Percentiles rank a stretch among this genome's conserved stretches.
Conservation (phyloP, 371 early-diverging fungal genomes). For the Mucor saturninus region DNA sequence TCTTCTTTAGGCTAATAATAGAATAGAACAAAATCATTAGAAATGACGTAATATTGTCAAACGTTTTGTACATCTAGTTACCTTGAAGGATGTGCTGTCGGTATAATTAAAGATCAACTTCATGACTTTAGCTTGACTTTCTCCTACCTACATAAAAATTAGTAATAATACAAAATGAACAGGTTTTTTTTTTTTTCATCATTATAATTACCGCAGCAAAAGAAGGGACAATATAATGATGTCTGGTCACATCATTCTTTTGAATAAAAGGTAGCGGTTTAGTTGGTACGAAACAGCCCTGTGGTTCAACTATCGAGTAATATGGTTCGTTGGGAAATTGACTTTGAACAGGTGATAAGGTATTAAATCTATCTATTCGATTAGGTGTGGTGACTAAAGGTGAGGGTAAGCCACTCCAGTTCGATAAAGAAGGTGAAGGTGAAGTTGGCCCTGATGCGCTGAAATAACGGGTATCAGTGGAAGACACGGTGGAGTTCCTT, state of each 20-base stretch:
- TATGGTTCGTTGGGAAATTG: not conserved
- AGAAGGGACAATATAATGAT: conserved; percentile 25
- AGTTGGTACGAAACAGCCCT: conserved; percentile 19
- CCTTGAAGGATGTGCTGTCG: conserved; percentile 15
- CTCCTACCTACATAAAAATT: conserved; percentile 18
- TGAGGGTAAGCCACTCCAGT: not conserved
- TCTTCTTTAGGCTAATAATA: conserved; percentile 25
- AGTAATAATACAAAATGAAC: not conserved
- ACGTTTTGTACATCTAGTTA: not conserved
- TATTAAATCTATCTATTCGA: not conserved
- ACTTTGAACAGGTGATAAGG: not conserved
- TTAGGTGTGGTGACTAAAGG: not conserved
- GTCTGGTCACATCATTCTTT: conserved; percentile 7
- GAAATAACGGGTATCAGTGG: conserved; percentile 8
- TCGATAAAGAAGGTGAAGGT: not conserved
- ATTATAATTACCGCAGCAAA: conserved; percentile 22
- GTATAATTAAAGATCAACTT: conserved; percentile 21
- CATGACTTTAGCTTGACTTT: conserved; percentile 24
- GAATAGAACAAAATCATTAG: not conserved
- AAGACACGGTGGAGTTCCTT: conserved; percentile 18
- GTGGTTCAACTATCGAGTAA: conserved; percentile 9
- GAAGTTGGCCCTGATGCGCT: conserved; percentile 3
- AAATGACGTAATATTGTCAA: not conserved
- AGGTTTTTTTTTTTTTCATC: not conserved
- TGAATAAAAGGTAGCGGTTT: conserved; percentile 7